Evolutionary conservation across 805 yeast genomes (phyloP).

Genomic region (Schizosaccharomyces pombe): DNA sequence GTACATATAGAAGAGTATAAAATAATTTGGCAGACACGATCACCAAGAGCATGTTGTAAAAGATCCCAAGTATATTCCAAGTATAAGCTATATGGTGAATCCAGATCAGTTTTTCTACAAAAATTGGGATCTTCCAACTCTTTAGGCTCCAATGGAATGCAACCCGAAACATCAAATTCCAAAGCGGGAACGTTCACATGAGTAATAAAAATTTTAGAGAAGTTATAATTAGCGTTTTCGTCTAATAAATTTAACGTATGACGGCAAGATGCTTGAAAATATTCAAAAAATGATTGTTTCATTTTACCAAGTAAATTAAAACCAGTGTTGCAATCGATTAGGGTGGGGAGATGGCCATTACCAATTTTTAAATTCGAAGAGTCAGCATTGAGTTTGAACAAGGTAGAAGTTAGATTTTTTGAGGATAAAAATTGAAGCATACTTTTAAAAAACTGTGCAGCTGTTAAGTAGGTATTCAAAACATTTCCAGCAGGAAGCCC

Average conservation of each 20-base stretch:
- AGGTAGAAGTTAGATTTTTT: neutral
- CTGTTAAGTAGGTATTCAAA: constrained; percentile 65
- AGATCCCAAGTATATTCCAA: constrained; percentile 6
- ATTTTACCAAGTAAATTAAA: constrained; percentile 64
- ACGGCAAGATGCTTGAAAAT: constrained; percentile 38
- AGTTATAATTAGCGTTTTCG: constrained; percentile 63
- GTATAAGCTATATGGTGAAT: neutral
- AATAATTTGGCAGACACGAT: constrained; percentile 17
- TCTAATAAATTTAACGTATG: constrained; percentile 44
- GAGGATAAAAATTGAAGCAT: constrained; percentile 33
- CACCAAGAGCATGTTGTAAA: constrained; percentile 14
- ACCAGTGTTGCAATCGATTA: constrained; percentile 3
- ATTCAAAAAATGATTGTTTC: constrained; percentile 40
- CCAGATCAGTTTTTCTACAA: neutral
- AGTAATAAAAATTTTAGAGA: constrained; percentile 47
- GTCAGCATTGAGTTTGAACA: neutral
- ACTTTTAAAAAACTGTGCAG: constrained; percentile 84
- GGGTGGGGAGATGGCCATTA: neutral
- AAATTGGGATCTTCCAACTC: too few relatives aligned
- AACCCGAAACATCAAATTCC: constrained; percentile 40
- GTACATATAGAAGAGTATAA: constrained; percentile 17
- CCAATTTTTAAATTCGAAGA: neutral
- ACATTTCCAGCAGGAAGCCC: constrained; percentile 46
- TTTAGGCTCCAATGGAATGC: constrained; percentile 20
- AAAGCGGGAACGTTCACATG: constrained; percentile 25